Evolutionary conservation across 2,329 filamentous ascomycete genomes (phyloP), one percentile per base, ranked within the genome.

Genomic region (Teratosphaeriaceae sp.): DNA sequence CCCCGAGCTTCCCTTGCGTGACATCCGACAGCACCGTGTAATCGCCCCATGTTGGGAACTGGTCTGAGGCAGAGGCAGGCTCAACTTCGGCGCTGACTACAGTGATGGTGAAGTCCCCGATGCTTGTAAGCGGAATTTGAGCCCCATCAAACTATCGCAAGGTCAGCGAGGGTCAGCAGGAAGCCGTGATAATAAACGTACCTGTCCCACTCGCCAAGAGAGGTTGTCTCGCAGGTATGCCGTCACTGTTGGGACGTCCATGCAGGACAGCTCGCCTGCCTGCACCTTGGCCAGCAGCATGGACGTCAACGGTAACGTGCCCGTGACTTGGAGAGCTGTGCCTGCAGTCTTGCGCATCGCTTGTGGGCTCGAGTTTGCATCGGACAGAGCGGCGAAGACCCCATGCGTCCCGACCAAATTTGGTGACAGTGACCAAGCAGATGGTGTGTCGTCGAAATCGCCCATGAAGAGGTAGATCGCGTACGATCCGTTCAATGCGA

Each of bases 391-490:
- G 15, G 62, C 58, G 44, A 74, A 69, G 2, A 72, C 59, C 13
- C 73, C 75, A 50, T 82, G 73, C 0, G 75, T 76, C 2, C 84
- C 84, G 2, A 83, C 71, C 8, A 83, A 70, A 47, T 76, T 80
- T 1, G 64, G 55, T 0, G 75, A 71, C 30, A 60, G 58, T 1
- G 69, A 57, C 81, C 82, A 85, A 1, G 60, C 54, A 4, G 50
- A 49, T 1, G 68, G 54, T 29, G 79, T 66, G 2, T 56, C 51
- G 0, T 73, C 66, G 1, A 70, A 65, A 2, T 70, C 59, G 0
- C 80, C 84, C 1, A 88, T 58, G 63, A 88, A 89, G 45, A 89
- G 67, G 57, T 82, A 77, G 16, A 90, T 68, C 42, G 70, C 72
- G 55, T 82, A 86, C 0, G 81, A 78, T 1, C 73, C 75, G 9